phyloP scores from a whole-genome alignment of 139 green algal species.

The Chlamydomonas schloesseri region DNA sequence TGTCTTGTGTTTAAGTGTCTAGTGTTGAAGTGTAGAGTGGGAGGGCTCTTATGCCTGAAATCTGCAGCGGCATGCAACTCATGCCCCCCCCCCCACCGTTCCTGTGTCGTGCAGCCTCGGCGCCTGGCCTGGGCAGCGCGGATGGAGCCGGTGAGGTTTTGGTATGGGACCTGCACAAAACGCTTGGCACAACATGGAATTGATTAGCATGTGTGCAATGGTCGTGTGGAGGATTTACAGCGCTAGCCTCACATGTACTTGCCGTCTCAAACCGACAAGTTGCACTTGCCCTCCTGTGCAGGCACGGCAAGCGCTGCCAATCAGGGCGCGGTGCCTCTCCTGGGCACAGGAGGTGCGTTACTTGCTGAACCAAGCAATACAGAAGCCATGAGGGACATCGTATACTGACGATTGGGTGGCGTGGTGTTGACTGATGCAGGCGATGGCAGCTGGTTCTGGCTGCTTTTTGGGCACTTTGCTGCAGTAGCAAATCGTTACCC shows the following conservation, averaged over 20 bases:
- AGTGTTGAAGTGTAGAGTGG: too few relatives aligned
- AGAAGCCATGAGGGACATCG: neutral
- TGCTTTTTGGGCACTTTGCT: neutral
- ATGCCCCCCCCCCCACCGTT: neutral
- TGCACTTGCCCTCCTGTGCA: neutral
- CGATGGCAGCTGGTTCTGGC: neutral
- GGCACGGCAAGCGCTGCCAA: neutral
- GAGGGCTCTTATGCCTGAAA: too few relatives aligned
- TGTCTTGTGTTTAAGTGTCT: too few relatives aligned
- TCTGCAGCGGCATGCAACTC: conserved; percentile 7
- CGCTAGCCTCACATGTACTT: neutral
- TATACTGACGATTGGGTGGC: neutral
- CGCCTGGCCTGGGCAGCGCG: neutral
- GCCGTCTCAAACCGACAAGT: too few relatives aligned
- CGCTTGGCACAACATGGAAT: neutral
- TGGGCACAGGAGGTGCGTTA: neutral
- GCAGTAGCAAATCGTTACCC: neutral
- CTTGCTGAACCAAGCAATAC: neutral
- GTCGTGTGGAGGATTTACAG: neutral
- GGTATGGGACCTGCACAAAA: neutral
- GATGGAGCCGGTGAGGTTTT: neutral
- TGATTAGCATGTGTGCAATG: too few relatives aligned
- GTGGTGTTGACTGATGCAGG: neutral
- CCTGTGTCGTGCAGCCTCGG: neutral
- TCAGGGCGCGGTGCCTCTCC: neutral